phyloP scores from a whole-genome alignment of 2,329 filamentous ascomycete genomes.

The Corinectria fuckeliana region DNA sequence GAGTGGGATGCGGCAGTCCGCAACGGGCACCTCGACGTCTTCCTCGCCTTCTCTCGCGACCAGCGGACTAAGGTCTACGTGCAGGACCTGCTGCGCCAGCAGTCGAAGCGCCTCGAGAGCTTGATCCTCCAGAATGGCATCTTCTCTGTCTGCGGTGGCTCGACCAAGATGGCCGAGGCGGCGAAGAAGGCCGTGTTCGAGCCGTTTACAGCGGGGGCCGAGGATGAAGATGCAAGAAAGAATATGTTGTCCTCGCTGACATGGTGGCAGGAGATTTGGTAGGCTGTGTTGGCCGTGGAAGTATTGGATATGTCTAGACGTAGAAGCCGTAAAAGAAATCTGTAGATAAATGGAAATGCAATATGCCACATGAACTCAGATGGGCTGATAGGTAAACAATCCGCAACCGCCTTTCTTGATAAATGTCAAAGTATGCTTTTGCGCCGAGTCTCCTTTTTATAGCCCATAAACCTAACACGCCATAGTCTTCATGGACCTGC shows the following conservation, averaged over 20 bases:
- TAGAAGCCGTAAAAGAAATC: too few relatives aligned
- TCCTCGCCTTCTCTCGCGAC: slow-evolving; percentile 58
- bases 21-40: slow-evolving; percentile 40
- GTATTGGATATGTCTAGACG: too few relatives aligned
- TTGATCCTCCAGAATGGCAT: slow-evolving; percentile 50
- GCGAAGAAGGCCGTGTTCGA: slow-evolving; percentile 60
- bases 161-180: slow-evolving; percentile 63
- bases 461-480: neutral
- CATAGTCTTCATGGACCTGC: neutral
- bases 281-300: slow-evolving; percentile 7
- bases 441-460: neutral
- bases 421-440: too few relatives aligned
- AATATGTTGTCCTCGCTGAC: slow-evolving; percentile 44
- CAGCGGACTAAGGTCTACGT: slow-evolving; percentile 60
- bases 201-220: slow-evolving; percentile 49
- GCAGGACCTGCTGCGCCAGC: slow-evolving; percentile 58
- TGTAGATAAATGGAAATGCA: neutral
- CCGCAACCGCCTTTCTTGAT: neutral
- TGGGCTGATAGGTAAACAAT: neutral
- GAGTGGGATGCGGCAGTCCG: slow-evolving; percentile 67
- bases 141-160: slow-evolving; percentile 63
- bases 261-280: slow-evolving; percentile 69
- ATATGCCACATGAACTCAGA: neutral
- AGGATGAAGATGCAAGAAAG: slow-evolving; percentile 49
- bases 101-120: slow-evolving; percentile 44